Base-by-base conservation (phyloP, 768 basidiomycete genomes). In the Ramaria sp. region DNA sequence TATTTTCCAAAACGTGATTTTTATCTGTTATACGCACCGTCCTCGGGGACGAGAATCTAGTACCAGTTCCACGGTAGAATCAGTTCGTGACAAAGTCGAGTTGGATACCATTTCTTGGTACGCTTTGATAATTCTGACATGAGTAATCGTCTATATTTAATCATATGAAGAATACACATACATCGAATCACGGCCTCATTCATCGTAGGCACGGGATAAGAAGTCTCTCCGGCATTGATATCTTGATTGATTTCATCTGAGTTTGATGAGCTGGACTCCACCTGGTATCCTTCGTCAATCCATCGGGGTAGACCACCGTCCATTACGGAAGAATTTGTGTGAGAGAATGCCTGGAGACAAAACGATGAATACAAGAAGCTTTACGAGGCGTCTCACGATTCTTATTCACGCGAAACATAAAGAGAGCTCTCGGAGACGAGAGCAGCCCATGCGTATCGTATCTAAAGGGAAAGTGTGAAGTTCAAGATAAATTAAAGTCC, bases 381-480 rank as follows among this genome's bases (percentile, higher is more conserved):
- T 8, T 30, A 5, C n/a, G 10, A 27, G 25, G 4, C 9, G 27
- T 47, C 18, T 2, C 8, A 16, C 15, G 20, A 28, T 10, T 34
- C 2, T n/a, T 18, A 47, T 58, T 22, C 52, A 69, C 70, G 50
- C 87, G 79, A 77, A 98, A 96, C 74, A 90, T 98, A 73, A 88
- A 98, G 42, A 93, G 76, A 1, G 91, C 90, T 56, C 96, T 80
- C 52, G 96, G 94, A 20, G 91, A 79, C 2, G 88, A 91, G 73
- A 98, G 97, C 16, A 97, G 72, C 10, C 96, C 95, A 55, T 85
- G 78, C 1, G 84, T 73, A 65, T 99, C 96, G 66, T 98, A 99
- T 58, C 87, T 89, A 63, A 50, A 51, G 43, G 58, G 50, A 51
- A 51, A n/a, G 15, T 32, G 45, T 15, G 58, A 27, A 34, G 50